Evolutionary conservation across 2,329 filamentous ascomycete genomes (phyloP).

Genomic region (Aspergillus tubingensis): DNA sequence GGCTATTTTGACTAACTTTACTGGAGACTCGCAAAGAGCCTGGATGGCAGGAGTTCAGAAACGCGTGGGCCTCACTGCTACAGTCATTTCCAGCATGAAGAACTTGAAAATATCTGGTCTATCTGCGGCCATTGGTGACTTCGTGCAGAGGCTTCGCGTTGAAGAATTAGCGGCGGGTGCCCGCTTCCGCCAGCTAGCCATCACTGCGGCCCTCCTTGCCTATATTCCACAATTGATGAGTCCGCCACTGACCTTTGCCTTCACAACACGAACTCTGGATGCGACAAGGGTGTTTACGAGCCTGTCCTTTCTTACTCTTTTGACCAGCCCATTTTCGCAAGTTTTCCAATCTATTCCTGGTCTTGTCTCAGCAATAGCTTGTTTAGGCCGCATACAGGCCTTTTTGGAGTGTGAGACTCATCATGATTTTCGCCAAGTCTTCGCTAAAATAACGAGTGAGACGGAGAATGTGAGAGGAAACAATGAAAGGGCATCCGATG

Average conservation of each 20-base stretch:
- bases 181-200: slow-evolving; percentile 28
- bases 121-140: slow-evolving; percentile 27
- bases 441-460: not conserved
- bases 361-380: slow-evolving; percentile 14
- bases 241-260: not conserved
- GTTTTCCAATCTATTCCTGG: slow-evolving; percentile 25
- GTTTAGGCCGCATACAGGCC: slow-evolving; percentile 28
- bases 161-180: slow-evolving; percentile 35
- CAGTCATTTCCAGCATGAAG: slow-evolving; percentile 43
- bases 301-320: slow-evolving; percentile 26
- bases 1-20: slow-evolving; percentile 24
- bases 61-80: slow-evolving; percentile 31
- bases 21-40: slow-evolving; percentile 19
- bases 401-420: slow-evolving; percentile 22
- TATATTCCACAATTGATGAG: slow-evolving; percentile 16
- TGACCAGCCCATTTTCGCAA: slow-evolving; percentile 14
- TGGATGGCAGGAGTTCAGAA: slow-evolving; percentile 28
- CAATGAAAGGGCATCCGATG: not conserved
- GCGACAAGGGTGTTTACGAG: slow-evolving; percentile 27
- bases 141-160: slow-evolving; percentile 38
- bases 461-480: not conserved
- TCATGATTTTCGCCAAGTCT: not conserved
- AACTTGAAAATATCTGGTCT: slow-evolving; percentile 44
- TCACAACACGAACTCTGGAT: slow-evolving; percentile 9
- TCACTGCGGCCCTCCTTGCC: slow-evolving; percentile 19